Evolutionary conservation across 2,329 filamentous ascomycete genomes (phyloP), one percentile per base, ranked within the genome.

Genomic region (Colletotrichum ledebouriae): DNA sequence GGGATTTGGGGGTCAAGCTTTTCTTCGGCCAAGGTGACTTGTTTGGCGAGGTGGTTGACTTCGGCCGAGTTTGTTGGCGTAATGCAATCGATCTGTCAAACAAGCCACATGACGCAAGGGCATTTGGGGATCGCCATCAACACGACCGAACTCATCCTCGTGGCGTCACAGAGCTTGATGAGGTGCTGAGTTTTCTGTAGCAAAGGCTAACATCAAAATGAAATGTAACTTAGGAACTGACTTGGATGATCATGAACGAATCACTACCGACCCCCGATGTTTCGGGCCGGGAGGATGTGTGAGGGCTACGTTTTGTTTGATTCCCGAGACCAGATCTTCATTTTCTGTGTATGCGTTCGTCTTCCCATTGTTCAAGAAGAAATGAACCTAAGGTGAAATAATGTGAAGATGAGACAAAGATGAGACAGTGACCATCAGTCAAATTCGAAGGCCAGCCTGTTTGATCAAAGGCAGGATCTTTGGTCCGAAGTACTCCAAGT

Each of bases 401-500:
- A 29, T 4, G 6, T 6, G 4, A 29, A 4, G 6, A 29, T 6
- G 4, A 29, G 4, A 6, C 4, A 6, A 29, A 29, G 37, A 47
- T 17, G 20, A 47, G 17, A 47, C n/a, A n/a, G 9, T 22, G 5
- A 6, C 10, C 12, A 9, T n/a, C 37, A 57, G 4, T 50, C 39
- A 29, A 1, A 52, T 17, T 15, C 42, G 15, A 9, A 67, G 4
- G 4, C 44, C 44, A 22, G 52, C 22, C 2, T 58, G 12, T 6
- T 53, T 63, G 4, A 29, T 13, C 13, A 67, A 12, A 3, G 42
- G 33, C 6, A 61, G 7, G 6, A 56, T 62, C 58, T 56, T 56
- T 6, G 20, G 17, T 1, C 41, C 63, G n/a, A 61, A 66, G n/a
- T n/a, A n/a, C n/a, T n/a, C n/a, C n/a, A n/a, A 13, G n/a, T 65